Conservation (phyloP, 2,329 filamentous ascomycete genomes). For the Arthrobotrys entomopaga region DNA sequence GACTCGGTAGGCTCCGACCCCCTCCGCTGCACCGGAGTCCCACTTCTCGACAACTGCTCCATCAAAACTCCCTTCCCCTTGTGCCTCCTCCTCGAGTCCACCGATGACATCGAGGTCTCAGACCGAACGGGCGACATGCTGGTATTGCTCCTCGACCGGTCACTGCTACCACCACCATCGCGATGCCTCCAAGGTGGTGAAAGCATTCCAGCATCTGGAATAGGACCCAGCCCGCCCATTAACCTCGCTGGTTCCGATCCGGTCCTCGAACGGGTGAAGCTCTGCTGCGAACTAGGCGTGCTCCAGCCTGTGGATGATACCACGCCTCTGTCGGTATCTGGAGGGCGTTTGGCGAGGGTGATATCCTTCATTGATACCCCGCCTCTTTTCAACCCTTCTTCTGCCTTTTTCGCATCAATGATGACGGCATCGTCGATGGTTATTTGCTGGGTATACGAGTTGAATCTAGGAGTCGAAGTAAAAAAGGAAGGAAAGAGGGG, state of each 20-base stretch:
- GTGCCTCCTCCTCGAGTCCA: conserved; percentile 18
- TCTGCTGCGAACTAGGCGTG: conserved; percentile 1
- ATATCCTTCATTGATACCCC: conserved; percentile 49
- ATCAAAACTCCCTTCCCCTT: conserved; percentile 11
- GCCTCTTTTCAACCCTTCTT: conserved; percentile 37
- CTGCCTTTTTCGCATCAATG: conserved; percentile 56
- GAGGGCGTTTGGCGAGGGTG: conserved; percentile 32
- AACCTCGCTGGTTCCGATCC: conserved; percentile 3
- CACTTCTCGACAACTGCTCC: conserved; percentile 5
- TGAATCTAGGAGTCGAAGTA: conserved; percentile 59
- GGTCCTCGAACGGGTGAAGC: conserved; percentile 10
- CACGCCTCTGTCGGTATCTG: conserved; percentile 32
- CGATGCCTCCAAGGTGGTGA: conserved; percentile 25
- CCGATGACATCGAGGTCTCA: conserved; percentile 27
- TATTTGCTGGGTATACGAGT: conserved; percentile 63
- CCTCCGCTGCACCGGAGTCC: conserved; percentile 7
- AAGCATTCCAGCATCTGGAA: neutral
- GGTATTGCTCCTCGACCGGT: conserved; percentile 21
- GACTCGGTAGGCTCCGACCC: conserved; percentile 10
- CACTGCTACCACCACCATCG: neutral
- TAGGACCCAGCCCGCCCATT: neutral
- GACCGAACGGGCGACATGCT: conserved; percentile 12
- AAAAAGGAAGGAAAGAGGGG: neutral
- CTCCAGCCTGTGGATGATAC: conserved; percentile 32
- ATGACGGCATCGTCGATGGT: conserved; percentile 62